These are phyloP conservation scores for Leccinum longicurvipes DNA, from an alignment of 768 basidiomycete species.

Conservation along the genomic window DNA sequence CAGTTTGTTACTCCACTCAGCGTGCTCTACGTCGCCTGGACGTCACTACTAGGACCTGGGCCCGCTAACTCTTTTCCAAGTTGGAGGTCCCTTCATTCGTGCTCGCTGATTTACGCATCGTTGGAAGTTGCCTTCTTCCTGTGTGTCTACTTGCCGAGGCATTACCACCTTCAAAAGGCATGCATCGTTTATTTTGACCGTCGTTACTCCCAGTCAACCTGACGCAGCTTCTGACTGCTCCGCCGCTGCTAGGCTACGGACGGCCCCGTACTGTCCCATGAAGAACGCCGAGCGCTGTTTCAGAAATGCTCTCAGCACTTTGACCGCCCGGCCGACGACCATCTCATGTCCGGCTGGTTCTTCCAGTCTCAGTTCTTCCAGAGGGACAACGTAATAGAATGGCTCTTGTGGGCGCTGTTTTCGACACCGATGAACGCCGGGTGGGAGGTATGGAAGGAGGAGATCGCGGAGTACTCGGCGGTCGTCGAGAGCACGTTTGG, in stretches of 20 bases:
- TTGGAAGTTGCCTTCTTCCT: slow-evolving; percentile 50
- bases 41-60: slow-evolving; percentile 5
- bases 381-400: slow-evolving; percentile 51
- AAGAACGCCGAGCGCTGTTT: slow-evolving; percentile 47
- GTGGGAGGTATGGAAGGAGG: slow-evolving; percentile 44
- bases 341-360: slow-evolving; percentile 52
- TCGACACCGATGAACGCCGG: slow-evolving; percentile 34
- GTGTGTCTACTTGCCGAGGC: slow-evolving; percentile 48
- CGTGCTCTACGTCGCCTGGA: slow-evolving; percentile 34
- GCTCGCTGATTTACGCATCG: slow-evolving; percentile 33
- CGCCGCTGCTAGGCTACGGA: slow-evolving; percentile 29
- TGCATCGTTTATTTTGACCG: neutral
- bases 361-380: slow-evolving; percentile 32
- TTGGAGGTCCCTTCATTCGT: slow-evolving; percentile 5
- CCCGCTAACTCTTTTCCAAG: neutral
- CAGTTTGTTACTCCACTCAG: slow-evolving; percentile 51
- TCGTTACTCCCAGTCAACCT: neutral
- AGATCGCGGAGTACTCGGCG: slow-evolving; percentile 46
- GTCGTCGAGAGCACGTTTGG: slow-evolving; percentile 41
- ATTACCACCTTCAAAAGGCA: slow-evolving; percentile 44
- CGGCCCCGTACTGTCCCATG: slow-evolving; percentile 37
- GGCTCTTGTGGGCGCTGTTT: slow-evolving; percentile 68
- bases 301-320: slow-evolving; percentile 38
- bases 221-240: neutral
- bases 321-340: slow-evolving; percentile 23